Conservation (phyloP, 108 stramenopile genomes). For the Epithemia pelagica region DNA sequence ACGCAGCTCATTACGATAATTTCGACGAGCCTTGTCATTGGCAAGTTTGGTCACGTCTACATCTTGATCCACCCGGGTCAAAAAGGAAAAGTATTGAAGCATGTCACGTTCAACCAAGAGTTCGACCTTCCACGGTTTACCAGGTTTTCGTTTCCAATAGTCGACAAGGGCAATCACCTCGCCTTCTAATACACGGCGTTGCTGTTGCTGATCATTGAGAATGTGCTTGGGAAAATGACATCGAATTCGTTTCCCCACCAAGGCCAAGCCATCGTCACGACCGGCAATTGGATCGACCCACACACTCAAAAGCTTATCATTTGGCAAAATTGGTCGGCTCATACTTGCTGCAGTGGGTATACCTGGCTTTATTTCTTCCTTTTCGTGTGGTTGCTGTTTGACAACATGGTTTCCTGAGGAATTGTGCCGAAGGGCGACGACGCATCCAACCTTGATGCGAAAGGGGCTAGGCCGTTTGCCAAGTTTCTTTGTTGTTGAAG, state of each 20-base stretch:
- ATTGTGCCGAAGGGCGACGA: conserved; percentile 54
- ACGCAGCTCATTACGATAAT: conserved; percentile 28
- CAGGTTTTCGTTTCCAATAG: conserved; percentile 14
- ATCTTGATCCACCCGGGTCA: conserved; percentile 28
- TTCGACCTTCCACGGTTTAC: conserved; percentile 20
- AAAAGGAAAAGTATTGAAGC: conserved; percentile 28
- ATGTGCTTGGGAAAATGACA: conserved; percentile 39
- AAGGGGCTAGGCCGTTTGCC: conserved; percentile 50
- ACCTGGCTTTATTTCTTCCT: too few relatives aligned
- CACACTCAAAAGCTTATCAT: conserved; percentile 20
- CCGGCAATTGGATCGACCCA: conserved; percentile 60
- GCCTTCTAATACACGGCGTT: conserved; percentile 42
- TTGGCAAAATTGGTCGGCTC: neutral
- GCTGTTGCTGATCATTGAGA: conserved; percentile 3
- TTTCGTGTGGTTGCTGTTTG: neutral
- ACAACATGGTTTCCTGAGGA: conserved; percentile 21
- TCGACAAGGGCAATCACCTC: conserved; percentile 43
- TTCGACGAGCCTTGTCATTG: conserved; percentile 25
- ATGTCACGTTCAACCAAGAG: conserved; percentile 39
- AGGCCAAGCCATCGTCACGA: conserved; percentile 48
- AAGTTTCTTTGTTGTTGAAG: neutral
- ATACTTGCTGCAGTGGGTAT: neutral
- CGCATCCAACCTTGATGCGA: conserved; percentile 57
- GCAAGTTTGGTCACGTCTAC: conserved; percentile 10
- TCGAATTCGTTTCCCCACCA: conserved; percentile 59